These are phyloP conservation scores for Pachyrhizus erosus DNA, from an alignment of 306 rosid genomes.

Conservation along the genomic window DNA sequence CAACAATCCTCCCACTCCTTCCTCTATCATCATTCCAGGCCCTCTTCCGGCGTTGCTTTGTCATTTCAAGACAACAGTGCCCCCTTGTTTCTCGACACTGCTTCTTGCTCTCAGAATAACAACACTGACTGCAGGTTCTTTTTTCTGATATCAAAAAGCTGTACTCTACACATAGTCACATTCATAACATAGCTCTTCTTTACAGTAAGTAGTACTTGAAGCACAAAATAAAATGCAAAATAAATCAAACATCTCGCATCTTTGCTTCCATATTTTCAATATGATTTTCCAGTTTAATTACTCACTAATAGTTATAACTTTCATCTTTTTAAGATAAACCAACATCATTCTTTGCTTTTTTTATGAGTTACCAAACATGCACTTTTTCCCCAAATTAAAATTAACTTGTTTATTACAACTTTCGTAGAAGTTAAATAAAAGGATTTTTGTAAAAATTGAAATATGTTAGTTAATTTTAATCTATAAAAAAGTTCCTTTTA, in stretches of 20 bases:
- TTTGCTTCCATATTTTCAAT: background rate
- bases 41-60: slow-evolving; percentile 59
- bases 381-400: background rate
- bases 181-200: background rate
- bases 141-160: slow-evolving; percentile 11
- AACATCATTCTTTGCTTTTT: background rate
- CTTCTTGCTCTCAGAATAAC: slow-evolving; percentile 56
- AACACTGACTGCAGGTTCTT: slow-evolving; percentile 71
- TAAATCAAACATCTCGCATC: background rate
- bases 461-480: too few relatives aligned
- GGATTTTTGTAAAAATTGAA: too few relatives aligned
- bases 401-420: background rate
- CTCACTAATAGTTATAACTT: background rate
- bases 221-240: background rate
- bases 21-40: slow-evolving; percentile 52
- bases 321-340: background rate
- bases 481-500: too few relatives aligned
- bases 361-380: background rate
- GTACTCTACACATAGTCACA: background rate
- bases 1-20: slow-evolving; percentile 49
- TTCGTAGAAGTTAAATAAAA: too few relatives aligned
- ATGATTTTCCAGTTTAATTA: too few relatives aligned
- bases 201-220: background rate
- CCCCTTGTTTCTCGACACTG: slow-evolving; percentile 68
- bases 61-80: slow-evolving; percentile 63